Percentiles rank a stretch among this genome's conserved stretches.
These are phyloP conservation scores for Cadophora luteo-olivacea DNA, from an alignment of 2,329 filamentous ascomycete genomes.

Conservation along the genomic window DNA sequence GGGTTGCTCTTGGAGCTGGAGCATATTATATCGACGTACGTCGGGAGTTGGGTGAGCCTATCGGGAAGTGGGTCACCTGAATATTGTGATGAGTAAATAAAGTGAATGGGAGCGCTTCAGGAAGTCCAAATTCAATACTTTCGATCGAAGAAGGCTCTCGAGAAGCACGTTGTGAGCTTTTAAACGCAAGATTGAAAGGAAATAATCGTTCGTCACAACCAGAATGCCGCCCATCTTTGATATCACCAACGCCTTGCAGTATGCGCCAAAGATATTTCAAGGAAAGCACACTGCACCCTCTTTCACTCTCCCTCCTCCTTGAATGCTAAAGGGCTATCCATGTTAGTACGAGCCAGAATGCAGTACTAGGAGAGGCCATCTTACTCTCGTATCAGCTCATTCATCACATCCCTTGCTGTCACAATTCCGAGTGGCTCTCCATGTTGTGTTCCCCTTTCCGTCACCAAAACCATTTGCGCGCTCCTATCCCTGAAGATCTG, in stretches of 20 bases:
- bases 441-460: constrained; percentile 79
- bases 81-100: no score
- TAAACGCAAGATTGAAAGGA: no score
- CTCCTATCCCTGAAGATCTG: constrained; percentile 99
- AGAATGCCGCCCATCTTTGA: not conserved
- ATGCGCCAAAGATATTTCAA: no score
- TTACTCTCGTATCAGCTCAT: constrained; percentile 94
- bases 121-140: no score
- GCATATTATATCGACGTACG: no score
- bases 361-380: constrained; percentile 40
- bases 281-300: not conserved
- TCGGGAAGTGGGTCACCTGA: no score
- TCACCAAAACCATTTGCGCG: constrained; percentile 95
- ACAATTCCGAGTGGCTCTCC: constrained; percentile 84
- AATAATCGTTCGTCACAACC: not conserved
- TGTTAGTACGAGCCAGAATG: not conserved
- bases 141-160: no score
- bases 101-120: no score
- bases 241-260: constrained; percentile 5
- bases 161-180: no score
- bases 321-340: constrained; percentile 16
- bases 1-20: no score
- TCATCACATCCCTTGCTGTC: constrained; percentile 96
- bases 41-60: no score
- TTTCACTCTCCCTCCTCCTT: constrained; percentile 19